Evolutionary conservation across 495 filamentous ascomycete genomes (phyloP).

Genomic region (Cairneyella variabilis): DNA sequence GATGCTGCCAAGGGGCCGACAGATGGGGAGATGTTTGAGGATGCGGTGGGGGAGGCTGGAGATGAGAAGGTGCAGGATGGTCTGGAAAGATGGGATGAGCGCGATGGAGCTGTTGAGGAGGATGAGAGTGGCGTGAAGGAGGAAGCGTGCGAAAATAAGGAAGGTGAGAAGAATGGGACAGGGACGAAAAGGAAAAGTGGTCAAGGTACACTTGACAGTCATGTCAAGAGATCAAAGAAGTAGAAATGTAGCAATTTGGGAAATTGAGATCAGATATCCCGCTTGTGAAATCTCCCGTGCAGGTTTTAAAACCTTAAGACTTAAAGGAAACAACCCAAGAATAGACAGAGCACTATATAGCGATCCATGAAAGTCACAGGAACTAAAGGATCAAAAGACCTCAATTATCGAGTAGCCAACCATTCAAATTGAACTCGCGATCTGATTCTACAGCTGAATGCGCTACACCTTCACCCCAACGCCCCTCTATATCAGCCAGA

Average conservation of each 20-base stretch:
- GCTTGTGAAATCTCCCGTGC: neutral
- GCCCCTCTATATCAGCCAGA: neutral
- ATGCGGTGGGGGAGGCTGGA: constrained; percentile 8
- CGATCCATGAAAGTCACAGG: no score
- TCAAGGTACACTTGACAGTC: constrained; percentile 41
- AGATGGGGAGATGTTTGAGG: constrained; percentile 33
- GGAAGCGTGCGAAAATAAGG: constrained; percentile 11
- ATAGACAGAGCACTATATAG: no score
- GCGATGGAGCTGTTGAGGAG: constrained; percentile 31
- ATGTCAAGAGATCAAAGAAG: constrained; percentile 35
- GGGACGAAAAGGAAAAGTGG: constrained; percentile 13
- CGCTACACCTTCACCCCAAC: no score
- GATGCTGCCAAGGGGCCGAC: constrained; percentile 43
- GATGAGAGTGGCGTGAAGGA: constrained; percentile 26
- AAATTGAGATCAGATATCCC: neutral
- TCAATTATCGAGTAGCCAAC: no score
- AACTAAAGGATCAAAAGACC: no score
- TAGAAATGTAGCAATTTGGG: no score
- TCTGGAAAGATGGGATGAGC: constrained; percentile 26
- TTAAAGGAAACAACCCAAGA: no score
- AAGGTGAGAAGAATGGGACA: constrained; percentile 2
- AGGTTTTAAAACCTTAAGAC: constrained; percentile 7
- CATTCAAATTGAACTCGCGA: no score
- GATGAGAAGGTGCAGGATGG: constrained; percentile 20
- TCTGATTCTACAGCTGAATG: no score